Conservation (phyloP, 441 rosid species). For the Isatis lusitanica region DNA sequence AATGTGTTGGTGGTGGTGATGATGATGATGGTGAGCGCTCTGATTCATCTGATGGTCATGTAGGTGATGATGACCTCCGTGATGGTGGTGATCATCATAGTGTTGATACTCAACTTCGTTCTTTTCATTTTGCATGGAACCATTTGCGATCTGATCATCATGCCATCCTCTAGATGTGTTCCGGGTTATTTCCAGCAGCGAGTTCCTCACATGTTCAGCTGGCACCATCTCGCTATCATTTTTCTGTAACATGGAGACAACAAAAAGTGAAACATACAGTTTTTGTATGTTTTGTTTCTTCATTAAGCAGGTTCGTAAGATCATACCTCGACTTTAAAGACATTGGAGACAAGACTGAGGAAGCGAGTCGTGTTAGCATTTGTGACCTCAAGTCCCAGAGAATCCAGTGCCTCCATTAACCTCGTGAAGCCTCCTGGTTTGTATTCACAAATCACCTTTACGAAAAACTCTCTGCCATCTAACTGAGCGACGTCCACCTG, state of each 20-base stretch:
- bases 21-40: conserved; percentile 25
- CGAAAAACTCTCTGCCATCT: conserved; percentile 79
- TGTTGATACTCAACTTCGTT: conserved; percentile 45
- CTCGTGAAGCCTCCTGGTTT: conserved; percentile 79
- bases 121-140: conserved; percentile 40
- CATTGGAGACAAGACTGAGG: conserved; percentile 80
- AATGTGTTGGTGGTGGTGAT: conserved; percentile 35
- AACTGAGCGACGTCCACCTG: conserved; percentile 91
- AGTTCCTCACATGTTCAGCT: conserved; percentile 77
- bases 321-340: conserved; percentile 81
- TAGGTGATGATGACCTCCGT: conserved; percentile 41
- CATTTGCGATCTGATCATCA: conserved; percentile 43
- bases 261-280: background rate
- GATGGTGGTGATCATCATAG: conserved; percentile 44
- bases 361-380: conserved; percentile 78
- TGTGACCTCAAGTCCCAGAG: conserved; percentile 78
- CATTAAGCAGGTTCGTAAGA: background rate
- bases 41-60: conserved; percentile 44
- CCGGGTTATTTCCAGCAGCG: conserved; percentile 69
- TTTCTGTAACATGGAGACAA: conserved; percentile 49
- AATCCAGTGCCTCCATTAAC: conserved; percentile 80
- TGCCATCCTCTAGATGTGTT: conserved; percentile 56
- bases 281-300: conserved; percentile 7
- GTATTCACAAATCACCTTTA: conserved; percentile 86
- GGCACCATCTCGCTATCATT: conserved; percentile 70